These are phyloP conservation scores for Eleusine indica DNA, from an alignment of 176 grass and related monocot species.

Conservation along the genomic window DNA sequence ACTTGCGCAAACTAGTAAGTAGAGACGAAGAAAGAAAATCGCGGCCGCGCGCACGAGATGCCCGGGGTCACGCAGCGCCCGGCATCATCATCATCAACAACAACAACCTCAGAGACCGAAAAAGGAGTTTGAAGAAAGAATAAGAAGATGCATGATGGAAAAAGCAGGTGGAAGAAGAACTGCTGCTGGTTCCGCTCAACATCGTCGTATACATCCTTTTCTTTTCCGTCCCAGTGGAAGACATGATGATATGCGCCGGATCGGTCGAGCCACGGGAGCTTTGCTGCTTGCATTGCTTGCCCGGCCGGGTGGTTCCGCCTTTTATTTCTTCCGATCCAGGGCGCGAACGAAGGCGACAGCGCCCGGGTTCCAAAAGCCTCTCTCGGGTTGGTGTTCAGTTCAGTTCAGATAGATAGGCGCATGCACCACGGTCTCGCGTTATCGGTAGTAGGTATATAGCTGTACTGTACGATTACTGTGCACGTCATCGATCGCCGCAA, in stretches of 20 bases:
- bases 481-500: too few species aligned
- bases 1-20: too few species aligned
- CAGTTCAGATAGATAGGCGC: too few species aligned
- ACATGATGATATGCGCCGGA: conserved; percentile 25
- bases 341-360: too few species aligned
- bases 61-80: not conserved
- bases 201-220: not conserved
- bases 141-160: not conserved
- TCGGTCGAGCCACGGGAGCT: conserved; percentile 9
- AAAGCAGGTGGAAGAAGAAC: not conserved
- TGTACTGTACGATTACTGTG: too few species aligned
- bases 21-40: not conserved
- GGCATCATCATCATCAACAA: not conserved
- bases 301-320: too few species aligned
- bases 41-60: conserved; percentile 15
- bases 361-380: too few species aligned
- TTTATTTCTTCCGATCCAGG: too few species aligned
- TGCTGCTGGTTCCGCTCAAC: not conserved
- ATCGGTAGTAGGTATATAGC: too few species aligned
- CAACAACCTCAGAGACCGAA: conserved; percentile 2
- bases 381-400: too few species aligned
- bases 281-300: too few species aligned
- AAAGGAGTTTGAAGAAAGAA: not conserved
- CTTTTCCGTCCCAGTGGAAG: conserved; percentile 17
- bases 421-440: too few species aligned